Evolutionary conservation across 441 rosid genomes (phyloP), one percentile per base, ranked within the genome.

Genomic region (Pelargonium fulgidum): DNA sequence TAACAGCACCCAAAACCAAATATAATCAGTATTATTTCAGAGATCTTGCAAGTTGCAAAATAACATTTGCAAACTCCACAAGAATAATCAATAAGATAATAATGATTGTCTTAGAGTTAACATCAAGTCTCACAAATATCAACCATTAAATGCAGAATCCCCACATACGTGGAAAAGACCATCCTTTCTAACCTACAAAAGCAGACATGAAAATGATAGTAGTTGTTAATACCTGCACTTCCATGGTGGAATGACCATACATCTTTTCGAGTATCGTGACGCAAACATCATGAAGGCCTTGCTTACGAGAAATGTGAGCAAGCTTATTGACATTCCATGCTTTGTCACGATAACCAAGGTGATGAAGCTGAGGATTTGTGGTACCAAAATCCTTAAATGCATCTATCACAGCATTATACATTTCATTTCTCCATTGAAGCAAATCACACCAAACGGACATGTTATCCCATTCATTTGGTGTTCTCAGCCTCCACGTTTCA

Each of bases 251-350:
- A 80, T 95, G 97, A 62, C 96, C 99, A 79, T 95, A 90, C 97
- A 92, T 89, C 88, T 95, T 95, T 26, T 92, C 98, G 70, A 95
- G 97, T 73, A 92, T 83, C 29, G 86, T 80, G 68, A 92, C 92
- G 52, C 99, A 90, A 72, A 92, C 98, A 84, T 95, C 97, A 77
- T 84, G 62, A 72, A 95, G 99, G 68, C 97, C 97, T 80, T 95
- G 99, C 81, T 89, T 92, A 69, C 97, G 91, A 81, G 97, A 91
- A 76, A 92, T 88, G 75, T 84, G 96, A 75, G 98, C 97, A 73
- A 95, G 96, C 87, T 92, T 92, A 80, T 90, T 95, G 74, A 95
- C 98, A 82, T 87, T 95, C 99, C 99, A 95, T 7, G 99, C 98
- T 82, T 92, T 92, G 84, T 95, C 98, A 71, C 95, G 99, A 78